Evolutionary conservation across 768 basidiomycete species (phyloP).

Genomic region (Ramaria sp.): DNA sequence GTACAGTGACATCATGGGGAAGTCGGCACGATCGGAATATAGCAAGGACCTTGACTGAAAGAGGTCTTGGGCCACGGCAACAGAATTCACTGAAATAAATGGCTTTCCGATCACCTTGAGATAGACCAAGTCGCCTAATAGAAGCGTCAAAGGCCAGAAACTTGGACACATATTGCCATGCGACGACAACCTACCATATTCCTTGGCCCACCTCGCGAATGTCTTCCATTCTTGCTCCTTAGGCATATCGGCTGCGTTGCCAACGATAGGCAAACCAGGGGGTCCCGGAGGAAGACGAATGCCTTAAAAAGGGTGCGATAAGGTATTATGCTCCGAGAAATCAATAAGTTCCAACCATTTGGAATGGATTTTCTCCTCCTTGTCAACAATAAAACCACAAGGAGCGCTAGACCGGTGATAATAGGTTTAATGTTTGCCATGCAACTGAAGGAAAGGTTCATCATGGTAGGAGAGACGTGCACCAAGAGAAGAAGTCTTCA

Average conservation of each 20-base stretch:
- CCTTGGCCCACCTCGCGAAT: slow-evolving; percentile 14
- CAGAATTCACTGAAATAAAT: slow-evolving; percentile 35
- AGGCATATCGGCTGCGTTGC: slow-evolving; percentile 16
- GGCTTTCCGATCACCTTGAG: slow-evolving; percentile 34
- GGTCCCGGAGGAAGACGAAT: slow-evolving; percentile 16
- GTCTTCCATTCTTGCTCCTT: slow-evolving; percentile 8
- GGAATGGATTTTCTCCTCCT: too few species aligned
- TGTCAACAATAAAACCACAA: too few species aligned
- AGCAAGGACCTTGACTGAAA: slow-evolving; percentile 33
- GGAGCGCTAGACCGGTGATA: too few species aligned
- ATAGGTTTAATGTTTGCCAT: too few species aligned
- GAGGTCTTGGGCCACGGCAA: slow-evolving; percentile 29
- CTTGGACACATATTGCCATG: too few species aligned
- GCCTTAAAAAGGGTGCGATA: too few species aligned
- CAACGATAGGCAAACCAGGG: slow-evolving; percentile 14
- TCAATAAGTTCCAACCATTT: too few species aligned
- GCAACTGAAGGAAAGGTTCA: too few species aligned
- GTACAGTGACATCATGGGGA: slow-evolving; percentile 35
- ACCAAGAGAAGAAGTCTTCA: too few species aligned
- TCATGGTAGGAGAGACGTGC: too few species aligned
- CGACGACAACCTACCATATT: slow-evolving; percentile 12
- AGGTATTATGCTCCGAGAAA: too few species aligned
- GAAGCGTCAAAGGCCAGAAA: neutral
- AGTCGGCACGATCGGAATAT: slow-evolving; percentile 33
- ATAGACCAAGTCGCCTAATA: slow-evolving; percentile 35